These are phyloP conservation scores for Geranomyces variabilis DNA, from an alignment of 192 early-diverging fungal species.

Conservation along the genomic window DNA sequence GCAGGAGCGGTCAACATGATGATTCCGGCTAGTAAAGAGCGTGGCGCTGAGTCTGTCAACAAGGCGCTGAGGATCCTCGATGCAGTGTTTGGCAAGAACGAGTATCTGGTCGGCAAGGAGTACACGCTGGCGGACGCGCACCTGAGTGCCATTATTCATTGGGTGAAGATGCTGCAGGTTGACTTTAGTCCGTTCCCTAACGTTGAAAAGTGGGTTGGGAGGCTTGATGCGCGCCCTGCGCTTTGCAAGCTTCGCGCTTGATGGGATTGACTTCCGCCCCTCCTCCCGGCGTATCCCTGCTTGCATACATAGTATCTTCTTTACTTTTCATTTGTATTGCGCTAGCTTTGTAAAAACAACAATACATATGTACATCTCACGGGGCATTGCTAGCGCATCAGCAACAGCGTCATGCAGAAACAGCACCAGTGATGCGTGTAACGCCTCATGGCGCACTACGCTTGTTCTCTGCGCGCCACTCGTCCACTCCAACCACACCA, in stretches of 20 bases:
- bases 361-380: not conserved
- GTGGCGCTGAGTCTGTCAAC: not conserved
- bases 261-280: too few species aligned
- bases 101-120: conserved; percentile 1
- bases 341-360: not conserved
- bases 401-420: too few species aligned
- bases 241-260: conserved; percentile 8
- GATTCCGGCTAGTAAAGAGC: not conserved
- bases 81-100: not conserved
- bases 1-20: not conserved
- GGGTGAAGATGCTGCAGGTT: conserved; percentile 8
- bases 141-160: not conserved
- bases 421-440: too few species aligned
- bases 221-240: not conserved
- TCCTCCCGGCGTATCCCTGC: too few species aligned
- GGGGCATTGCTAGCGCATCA: too few species aligned
- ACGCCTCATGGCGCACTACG: too few species aligned
- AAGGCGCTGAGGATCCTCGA: not conserved
- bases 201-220: not conserved
- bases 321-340: not conserved
- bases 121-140: conserved; percentile 9
- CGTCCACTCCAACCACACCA: conserved; percentile 3
- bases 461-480: not conserved
- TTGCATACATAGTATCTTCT: not conserved
- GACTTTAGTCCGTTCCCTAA: not conserved